Base-by-base conservation (phyloP, 1,284 basidiomycete species). In the Moesziomyces sp. region DNA sequence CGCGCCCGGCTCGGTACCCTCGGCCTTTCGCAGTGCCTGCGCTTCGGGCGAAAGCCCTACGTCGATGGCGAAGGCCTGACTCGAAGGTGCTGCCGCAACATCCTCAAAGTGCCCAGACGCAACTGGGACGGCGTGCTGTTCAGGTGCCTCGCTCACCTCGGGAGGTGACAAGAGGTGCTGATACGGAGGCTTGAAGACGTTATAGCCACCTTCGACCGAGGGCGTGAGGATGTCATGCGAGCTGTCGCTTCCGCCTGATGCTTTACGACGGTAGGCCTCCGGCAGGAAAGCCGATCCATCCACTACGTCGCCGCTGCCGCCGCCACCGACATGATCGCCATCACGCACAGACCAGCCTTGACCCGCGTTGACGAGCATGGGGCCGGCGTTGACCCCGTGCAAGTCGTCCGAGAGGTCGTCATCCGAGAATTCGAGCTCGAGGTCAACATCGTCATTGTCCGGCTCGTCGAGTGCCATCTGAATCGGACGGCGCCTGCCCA, bases 201-300 rank as follows among this genome's bases (percentile, higher is more conserved):
- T 80, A 67, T 80, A 78, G 50, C 78, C 78, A 10, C 78, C 77
- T 52, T 80, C 78, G 6, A 80, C 78, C 5, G 77, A 79, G 3
- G 78, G 77, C 11, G 78, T 80, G n/a, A 77, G 59, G 28, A 69
- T 56, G 51, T 70, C 74, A 24, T 74, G 53, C 8, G 66, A 72
- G 34, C 67, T 65, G 21, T 53, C 52, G 50, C 71, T 68, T 5
- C 52, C 58, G 18, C 53, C 62, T 34, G 67, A 73, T 1, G 48
- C 59, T 38, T 74, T 74, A n/a, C 58, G 70, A 9, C 40, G 42
- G 34, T 53, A 59, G 2, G 63, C 47, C 45, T 70, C 67, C 0
- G 73, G 67, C 18, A 70, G 56, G 46, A 53, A 70, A 19, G 53
- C 44, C 26, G 51, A 40, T 24, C 58, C 46, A 21, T 49, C 30